phyloP scores from a whole-genome alignment of 352 stramenopile species.

The Phytophthora tentaculata region DNA sequence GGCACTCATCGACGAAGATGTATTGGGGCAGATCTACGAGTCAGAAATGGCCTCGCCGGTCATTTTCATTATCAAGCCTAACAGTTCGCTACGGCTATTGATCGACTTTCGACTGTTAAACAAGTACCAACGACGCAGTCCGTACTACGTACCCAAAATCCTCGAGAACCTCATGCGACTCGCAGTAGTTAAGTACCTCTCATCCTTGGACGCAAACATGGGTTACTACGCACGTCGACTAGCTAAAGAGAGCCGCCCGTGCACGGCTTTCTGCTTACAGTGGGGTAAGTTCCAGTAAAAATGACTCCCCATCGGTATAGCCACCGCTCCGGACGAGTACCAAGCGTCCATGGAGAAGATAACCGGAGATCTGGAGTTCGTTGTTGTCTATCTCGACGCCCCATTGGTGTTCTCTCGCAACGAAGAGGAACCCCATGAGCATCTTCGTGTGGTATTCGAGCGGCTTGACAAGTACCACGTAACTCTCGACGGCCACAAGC shows the following conservation, averaged over 20 bases:
- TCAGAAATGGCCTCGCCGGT: slow-evolving; percentile 16
- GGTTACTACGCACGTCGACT: slow-evolving; percentile 12
- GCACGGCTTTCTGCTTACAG: slow-evolving; percentile 12
- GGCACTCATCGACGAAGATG: slow-evolving; percentile 6
- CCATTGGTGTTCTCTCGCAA: slow-evolving; percentile 10
- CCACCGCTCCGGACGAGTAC: slow-evolving; percentile 10
- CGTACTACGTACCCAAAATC: slow-evolving; percentile 16
- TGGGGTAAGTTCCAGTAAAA: slow-evolving; percentile 23
- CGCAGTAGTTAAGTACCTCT: background rate
- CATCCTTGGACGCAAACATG: no score
- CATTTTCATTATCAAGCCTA: slow-evolving; percentile 12
- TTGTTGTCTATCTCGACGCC: slow-evolving; percentile 13
- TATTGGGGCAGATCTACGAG: slow-evolving; percentile 20
- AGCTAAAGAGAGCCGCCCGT: background rate
- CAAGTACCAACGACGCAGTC: slow-evolving; percentile 10
- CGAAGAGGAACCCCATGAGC: slow-evolving; percentile 6
- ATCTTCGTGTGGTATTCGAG: slow-evolving; percentile 6
- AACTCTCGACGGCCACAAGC: slow-evolving; percentile 12
- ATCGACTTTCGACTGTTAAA: slow-evolving; percentile 15
- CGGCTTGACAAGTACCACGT: slow-evolving; percentile 7
- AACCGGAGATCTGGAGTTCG: slow-evolving; percentile 4
- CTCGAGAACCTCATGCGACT: slow-evolving; percentile 7
- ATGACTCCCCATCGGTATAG: slow-evolving; percentile 6
- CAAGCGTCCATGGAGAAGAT: slow-evolving; percentile 15
- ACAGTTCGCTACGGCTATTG: slow-evolving; percentile 1